Base-by-base conservation (phyloP, 1,284 basidiomycete genomes). In the Sanghuangporus baumii region DNA sequence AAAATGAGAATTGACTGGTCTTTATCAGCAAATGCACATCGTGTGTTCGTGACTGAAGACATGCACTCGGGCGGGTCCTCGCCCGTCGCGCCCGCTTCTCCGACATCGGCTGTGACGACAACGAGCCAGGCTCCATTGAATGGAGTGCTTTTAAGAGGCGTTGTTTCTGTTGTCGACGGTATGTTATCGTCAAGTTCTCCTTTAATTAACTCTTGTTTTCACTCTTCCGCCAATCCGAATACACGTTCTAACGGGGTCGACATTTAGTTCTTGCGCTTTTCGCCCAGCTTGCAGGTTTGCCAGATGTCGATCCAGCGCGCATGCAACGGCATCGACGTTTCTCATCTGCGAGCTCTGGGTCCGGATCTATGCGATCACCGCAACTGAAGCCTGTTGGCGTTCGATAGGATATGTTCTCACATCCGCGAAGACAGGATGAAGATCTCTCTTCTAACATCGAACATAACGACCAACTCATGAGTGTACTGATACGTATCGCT, bases 91-190 rank as follows among this genome's bases (percentile, higher is more conserved):
- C 73, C 78, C 6, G 82, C 82, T 18, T 81, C 78, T 36, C 68
- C 26, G 16, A 46, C 43, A n/a, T n/a, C 43, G 43, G 7, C 43
- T 7, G 43, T 18, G 8, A 18, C 43, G 43, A 46, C 7, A 48
- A 57, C 9, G 69, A 77, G 18, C 66, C 78, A 55, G 73, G 80
- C 16, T 73, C 77, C 5, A 68, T 69, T 20, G 60, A 68, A 60
- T 71, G 71, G 8, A 84, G 79, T 6, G 7, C 60, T 68, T 57
- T 55, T 69, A 20, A 64, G 66, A 23, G 89, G 89, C 8, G 81
- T 91, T 40, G 85, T 91, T 11, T 91, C 89, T n/a, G 81, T 88
- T 61, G 87, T 90, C 31, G 89, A 91, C 69, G 84, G 89, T 91
- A 69, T 65, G 83, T 74, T 59, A 20, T 26, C 46, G 51, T 64